Evolutionary conservation across 2,329 filamentous ascomycete species (phyloP), one percentile per base, ranked within the genome.

Genomic region (Cladophialophora carrionii): DNA sequence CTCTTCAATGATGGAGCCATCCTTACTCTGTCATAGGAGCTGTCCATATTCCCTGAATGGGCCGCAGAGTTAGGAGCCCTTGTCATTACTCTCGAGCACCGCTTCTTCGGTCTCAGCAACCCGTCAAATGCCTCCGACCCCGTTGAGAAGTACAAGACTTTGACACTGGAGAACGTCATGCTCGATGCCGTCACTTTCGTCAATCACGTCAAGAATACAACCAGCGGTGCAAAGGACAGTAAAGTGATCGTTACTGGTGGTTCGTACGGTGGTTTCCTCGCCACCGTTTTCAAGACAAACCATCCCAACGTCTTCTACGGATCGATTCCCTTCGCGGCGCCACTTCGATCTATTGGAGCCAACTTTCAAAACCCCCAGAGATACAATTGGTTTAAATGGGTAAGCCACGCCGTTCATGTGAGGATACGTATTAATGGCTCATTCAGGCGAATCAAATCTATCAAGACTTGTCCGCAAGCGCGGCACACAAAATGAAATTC

Each of bases 31-130:
- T n/a, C n/a, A 14, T 14, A 65, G 62, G 62, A 65, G 20, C 20
- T 10, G 14, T 26, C 31, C 10, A 61, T 65, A 22, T 46, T 61
- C 9, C 51, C 51, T 4, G 52, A 57, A n/a, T 65, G 62, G 57
- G 62, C 62, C 3, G 24, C 57, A 14, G 37, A 61, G 14, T 41
- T 65, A 24, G 54, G 54, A 5, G 62, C 57, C 14, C 31, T 61
- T 12, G 43, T 61, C n/a, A 49, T 57, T 24, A 61, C 51, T 24
- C 56, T 65, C 24, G 52, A 61, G 34, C 62, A 65, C 48, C 62
- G 62, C 20, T 65, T 65, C 41, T 65, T 65, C 29, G 62, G 62
- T 41, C 37, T 61, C 43, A 65, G 62, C 57, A 61, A 61, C 56
- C 62, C 62, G 22, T 56, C 49, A 7, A 65, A 51, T 20, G 58